A percentile compares a stretch with the other conserved stretches of the same genome.
Conservation (phyloP, 805 yeast species). For the Torulaspora maleeae region DNA sequence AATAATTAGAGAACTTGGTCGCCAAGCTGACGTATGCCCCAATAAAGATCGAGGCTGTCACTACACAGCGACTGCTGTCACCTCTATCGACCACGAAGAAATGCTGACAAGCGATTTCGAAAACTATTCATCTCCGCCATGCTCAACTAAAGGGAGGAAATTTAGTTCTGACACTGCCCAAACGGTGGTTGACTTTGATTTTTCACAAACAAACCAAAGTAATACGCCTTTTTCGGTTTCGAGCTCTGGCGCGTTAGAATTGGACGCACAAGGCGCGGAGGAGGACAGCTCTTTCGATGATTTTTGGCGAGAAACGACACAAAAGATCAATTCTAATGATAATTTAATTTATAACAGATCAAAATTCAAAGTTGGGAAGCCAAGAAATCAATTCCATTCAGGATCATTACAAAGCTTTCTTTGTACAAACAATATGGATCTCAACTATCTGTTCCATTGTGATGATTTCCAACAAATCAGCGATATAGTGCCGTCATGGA, state of each 20-base stretch:
- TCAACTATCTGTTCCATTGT: slow-evolving; percentile 10
- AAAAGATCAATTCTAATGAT: slow-evolving; percentile 5
- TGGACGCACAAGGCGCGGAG: slow-evolving; percentile 5
- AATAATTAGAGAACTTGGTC: slow-evolving; percentile 5
- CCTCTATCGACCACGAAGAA: slow-evolving; percentile 9
- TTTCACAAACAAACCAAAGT: neutral
- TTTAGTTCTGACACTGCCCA: neutral
- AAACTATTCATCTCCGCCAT: slow-evolving; percentile 9
- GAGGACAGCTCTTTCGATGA: neutral
- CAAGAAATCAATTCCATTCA: neutral
- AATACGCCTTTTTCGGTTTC: neutral
- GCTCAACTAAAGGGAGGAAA: slow-evolving; percentile 2
- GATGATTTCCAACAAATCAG: neutral
- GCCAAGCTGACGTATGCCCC: neutral
- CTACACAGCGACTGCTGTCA: slow-evolving; percentile 10
- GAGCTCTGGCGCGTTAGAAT: slow-evolving; percentile 3
- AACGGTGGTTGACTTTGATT: neutral
- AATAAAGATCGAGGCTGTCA: slow-evolving; percentile 9
- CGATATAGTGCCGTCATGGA: neutral
- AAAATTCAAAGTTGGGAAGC: slow-evolving; percentile 11
- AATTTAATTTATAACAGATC: slow-evolving; percentile 1
- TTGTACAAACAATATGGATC: slow-evolving; percentile 10
- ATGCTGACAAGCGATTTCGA: slow-evolving; percentile 12
- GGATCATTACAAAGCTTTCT: slow-evolving; percentile 6
- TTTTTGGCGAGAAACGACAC: slow-evolving; percentile 8